These are phyloP conservation scores for Saccharomyces pastorianus DNA, from an alignment of 1,139 yeast species.

Conservation along the genomic window DNA sequence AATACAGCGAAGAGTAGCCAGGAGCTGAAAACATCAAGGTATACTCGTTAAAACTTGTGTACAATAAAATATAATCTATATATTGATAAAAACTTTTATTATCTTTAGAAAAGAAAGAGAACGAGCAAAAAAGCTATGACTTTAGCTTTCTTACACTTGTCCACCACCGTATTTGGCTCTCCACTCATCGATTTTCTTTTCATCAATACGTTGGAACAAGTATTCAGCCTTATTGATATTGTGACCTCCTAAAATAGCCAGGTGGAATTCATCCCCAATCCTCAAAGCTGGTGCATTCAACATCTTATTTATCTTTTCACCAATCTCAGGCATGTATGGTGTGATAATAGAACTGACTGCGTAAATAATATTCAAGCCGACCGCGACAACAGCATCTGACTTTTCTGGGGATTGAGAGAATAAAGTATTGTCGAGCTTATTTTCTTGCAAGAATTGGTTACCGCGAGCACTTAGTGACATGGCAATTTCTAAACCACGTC, in stretches of 20 bases:
- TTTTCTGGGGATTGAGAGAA: constrained; percentile 67
- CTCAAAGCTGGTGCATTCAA: constrained; percentile 73
- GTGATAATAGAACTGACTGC: constrained; percentile 68
- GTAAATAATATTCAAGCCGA: constrained; percentile 82
- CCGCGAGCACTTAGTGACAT: constrained; percentile 91
- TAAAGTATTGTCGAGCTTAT: constrained; percentile 83
- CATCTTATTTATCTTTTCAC: constrained; percentile 61
- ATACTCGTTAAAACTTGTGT: background rate
- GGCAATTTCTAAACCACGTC: constrained; percentile 84
- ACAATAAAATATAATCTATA: background rate
- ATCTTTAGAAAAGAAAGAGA: background rate
- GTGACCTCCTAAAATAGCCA: constrained; percentile 70
- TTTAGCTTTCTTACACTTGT: constrained; percentile 30
- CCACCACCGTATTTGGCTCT: constrained; percentile 76
- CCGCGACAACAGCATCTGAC: constrained; percentile 88
- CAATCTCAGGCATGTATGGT: constrained; percentile 88
- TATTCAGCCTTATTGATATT: constrained; percentile 87
- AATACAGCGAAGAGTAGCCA: too few species aligned
- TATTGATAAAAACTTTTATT: background rate
- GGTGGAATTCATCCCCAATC: constrained; percentile 67
- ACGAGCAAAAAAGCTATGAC: background rate
- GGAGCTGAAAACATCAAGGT: background rate
- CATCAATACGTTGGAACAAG: constrained; percentile 86
- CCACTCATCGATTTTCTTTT: constrained; percentile 81
- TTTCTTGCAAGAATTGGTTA: constrained; percentile 89